A percentile compares a stretch with the other conserved stretches of the same genome.
These are phyloP conservation scores for Malus sylvestris DNA, from an alignment of 306 rosid species.

Conservation along the genomic window DNA sequence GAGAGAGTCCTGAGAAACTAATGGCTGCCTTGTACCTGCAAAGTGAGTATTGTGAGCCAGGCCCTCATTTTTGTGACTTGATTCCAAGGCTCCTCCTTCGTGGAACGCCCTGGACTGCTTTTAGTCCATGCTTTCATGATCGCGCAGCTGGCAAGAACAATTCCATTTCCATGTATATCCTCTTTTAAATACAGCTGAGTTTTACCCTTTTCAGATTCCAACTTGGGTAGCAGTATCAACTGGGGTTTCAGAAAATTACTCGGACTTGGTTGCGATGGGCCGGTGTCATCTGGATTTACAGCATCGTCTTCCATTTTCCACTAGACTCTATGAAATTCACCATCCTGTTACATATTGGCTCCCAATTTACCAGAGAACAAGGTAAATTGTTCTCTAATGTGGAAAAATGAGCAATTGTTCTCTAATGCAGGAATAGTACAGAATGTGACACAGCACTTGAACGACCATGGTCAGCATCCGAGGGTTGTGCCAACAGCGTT, in stretches of 20 bases:
- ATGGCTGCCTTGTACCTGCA: slow-evolving; percentile 82
- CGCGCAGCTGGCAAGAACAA: slow-evolving; percentile 70
- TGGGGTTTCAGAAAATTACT: slow-evolving; percentile 74
- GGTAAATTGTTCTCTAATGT: slow-evolving; percentile 30
- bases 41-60: slow-evolving; percentile 98
- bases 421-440: not conserved
- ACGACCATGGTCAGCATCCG: not conserved
- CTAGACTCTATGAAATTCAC: slow-evolving; percentile 65
- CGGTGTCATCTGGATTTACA: slow-evolving; percentile 94
- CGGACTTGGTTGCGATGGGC: slow-evolving; percentile 96
- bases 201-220: slow-evolving; percentile 50
- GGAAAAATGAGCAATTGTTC: not conserved
- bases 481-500: not conserved
- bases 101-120: slow-evolving; percentile 80
- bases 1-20: slow-evolving; percentile 31
- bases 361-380: slow-evolving; percentile 73
- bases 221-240: slow-evolving; percentile 67
- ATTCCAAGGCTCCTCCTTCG: slow-evolving; percentile 46
- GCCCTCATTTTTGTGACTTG: slow-evolving; percentile 90
- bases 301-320: slow-evolving; percentile 71
- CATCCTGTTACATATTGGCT: slow-evolving; percentile 73
- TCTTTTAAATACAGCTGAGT: not conserved
- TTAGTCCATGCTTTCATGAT: slow-evolving; percentile 49
- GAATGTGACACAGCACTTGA: not conserved
- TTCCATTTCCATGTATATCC: not conserved